Conservation (phyloP, 306 rosid species). For the Pyrus betulifolia region DNA sequence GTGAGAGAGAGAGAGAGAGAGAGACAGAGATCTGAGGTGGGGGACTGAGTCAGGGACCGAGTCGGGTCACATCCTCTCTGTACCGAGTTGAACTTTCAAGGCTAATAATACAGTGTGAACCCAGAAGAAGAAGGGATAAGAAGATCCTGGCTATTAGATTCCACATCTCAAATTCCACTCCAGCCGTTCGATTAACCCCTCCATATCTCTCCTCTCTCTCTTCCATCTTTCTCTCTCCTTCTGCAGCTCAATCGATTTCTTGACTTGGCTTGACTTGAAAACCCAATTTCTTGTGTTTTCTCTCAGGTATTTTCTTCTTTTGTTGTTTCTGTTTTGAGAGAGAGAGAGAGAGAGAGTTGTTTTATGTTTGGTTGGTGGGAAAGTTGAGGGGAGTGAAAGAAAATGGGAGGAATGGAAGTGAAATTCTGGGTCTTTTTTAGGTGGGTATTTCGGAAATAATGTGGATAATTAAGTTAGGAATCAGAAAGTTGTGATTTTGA, state of each 20-base stretch:
- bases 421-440: constrained; percentile 5
- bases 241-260: constrained; percentile 5
- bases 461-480: neutral
- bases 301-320: constrained; percentile 37
- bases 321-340: neutral
- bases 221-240: constrained; percentile 1
- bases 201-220: neutral
- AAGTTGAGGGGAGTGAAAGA: neutral
- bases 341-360: neutral
- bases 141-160: constrained; percentile 58
- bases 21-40: constrained; percentile 6
- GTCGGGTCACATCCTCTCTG: constrained; percentile 27
- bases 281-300: constrained; percentile 2
- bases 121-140: neutral
- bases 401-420: neutral
- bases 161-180: constrained; percentile 18
- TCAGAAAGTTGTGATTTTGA: neutral
- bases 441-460: constrained; percentile 2
- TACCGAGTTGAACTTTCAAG: constrained; percentile 29
- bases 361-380: constrained; percentile 5
- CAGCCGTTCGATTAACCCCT: constrained; percentile 40
- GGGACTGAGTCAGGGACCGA: constrained; percentile 23
- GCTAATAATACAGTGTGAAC: constrained; percentile 24
- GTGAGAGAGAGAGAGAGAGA: neutral
- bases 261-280: neutral